These are phyloP conservation scores for Oidiodendron maius DNA, from an alignment of 495 filamentous ascomycete species.

Conservation along the genomic window DNA sequence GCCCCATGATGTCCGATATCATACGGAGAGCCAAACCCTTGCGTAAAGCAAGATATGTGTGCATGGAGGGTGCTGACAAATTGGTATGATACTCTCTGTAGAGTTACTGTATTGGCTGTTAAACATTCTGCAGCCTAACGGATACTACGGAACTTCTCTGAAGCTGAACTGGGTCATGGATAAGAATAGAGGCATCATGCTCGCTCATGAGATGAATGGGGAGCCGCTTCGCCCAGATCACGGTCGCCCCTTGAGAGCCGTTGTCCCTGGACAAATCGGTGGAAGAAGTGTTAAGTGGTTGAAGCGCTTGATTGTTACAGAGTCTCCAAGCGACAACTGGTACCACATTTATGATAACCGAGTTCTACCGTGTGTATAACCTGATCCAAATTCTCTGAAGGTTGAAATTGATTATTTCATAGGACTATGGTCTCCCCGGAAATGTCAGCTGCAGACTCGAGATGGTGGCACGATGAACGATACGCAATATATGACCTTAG, in stretches of 20 bases:
- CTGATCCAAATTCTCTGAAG: too few species aligned
- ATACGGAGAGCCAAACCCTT: conserved; percentile 61
- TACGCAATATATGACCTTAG: conserved; percentile 95
- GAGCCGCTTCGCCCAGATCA: conserved; percentile 81
- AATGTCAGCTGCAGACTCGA: conserved; percentile 64
- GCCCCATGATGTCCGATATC: conserved; percentile 70
- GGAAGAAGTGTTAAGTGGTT: conserved; percentile 95
- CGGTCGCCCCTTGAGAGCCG: conserved; percentile 74
- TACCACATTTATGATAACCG: conserved; percentile 96
- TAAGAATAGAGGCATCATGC: conserved; percentile 77
- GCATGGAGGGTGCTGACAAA: conserved; percentile 90
- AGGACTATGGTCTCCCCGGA: conserved; percentile 83
- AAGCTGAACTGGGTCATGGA: conserved; percentile 90
- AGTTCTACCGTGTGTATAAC: too few species aligned
- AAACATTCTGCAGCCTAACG: conserved; percentile 78
- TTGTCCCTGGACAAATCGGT: conserved; percentile 92
- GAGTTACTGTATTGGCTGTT: too few species aligned
- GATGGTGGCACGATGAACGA: conserved; percentile 85
- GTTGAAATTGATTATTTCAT: too few species aligned
- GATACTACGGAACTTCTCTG: conserved; percentile 83
- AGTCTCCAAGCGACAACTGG: conserved; percentile 84
- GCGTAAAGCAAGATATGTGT: conserved; percentile 74
- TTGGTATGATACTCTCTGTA: too few species aligned
- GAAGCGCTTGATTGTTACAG: conserved; percentile 75
- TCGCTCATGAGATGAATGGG: conserved; percentile 92